A percentile compares a stretch with the other conserved stretches of the same genome.
Conservation (phyloP, 352 stramenopile genomes). For the Pythium aquatile region DNA sequence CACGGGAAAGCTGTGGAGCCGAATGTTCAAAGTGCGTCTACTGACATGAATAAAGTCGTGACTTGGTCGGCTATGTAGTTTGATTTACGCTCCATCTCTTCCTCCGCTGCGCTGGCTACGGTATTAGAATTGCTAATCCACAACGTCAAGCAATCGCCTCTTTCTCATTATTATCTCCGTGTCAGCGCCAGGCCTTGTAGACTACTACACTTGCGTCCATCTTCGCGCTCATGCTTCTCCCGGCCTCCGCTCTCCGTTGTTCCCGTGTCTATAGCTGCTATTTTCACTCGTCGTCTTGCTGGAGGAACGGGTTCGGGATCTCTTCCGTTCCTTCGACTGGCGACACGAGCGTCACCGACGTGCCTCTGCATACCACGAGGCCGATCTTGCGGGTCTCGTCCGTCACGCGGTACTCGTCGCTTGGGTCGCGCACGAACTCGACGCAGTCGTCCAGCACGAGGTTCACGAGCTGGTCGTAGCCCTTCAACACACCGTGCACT, state of each 20-base stretch:
- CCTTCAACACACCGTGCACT: slow-evolving; percentile 91
- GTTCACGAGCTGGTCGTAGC: slow-evolving; percentile 97
- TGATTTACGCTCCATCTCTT: background rate
- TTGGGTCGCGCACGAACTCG: slow-evolving; percentile 93
- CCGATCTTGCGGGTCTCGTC: slow-evolving; percentile 92
- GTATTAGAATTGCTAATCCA: too few species aligned
- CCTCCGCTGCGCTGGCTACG: too few species aligned
- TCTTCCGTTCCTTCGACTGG: slow-evolving; percentile 90
- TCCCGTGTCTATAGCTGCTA: background rate
- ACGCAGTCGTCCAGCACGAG: slow-evolving; percentile 96
- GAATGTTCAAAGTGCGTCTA: slow-evolving; percentile 88
- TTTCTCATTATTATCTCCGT: background rate
- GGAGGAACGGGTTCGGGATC: slow-evolving; percentile 91
- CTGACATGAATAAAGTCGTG: slow-evolving; percentile 4
- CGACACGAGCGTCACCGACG: slow-evolving; percentile 90
- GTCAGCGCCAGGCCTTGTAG: background rate
- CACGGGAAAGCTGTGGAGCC: slow-evolving; percentile 92
- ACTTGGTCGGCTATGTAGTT: background rate
- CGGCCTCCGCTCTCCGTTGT: background rate
- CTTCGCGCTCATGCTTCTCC: background rate
- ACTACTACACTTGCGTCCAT: background rate
- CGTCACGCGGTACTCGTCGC: slow-evolving; percentile 88
- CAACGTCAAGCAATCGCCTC: background rate
- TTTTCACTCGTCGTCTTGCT: slow-evolving; percentile 61
- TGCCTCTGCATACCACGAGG: slow-evolving; percentile 92